phyloP scores from a whole-genome alignment of 2,329 filamentous ascomycete species.

The Thelonectria olida region DNA sequence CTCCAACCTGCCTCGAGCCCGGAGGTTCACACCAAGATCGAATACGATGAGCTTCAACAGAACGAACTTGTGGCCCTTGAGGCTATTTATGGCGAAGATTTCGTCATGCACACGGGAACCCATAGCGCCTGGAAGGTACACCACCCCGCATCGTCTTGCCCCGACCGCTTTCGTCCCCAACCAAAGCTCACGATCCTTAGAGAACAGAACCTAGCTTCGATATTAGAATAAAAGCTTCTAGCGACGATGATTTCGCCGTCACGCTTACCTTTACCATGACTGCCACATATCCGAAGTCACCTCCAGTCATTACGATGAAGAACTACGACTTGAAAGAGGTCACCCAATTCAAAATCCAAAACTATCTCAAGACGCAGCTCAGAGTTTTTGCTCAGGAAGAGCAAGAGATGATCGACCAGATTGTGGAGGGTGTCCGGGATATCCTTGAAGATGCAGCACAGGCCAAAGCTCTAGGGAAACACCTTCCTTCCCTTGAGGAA shows the following conservation, averaged over 20 bases:
- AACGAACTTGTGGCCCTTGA: slow-evolving; percentile 87
- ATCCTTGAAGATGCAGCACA: slow-evolving; percentile 88
- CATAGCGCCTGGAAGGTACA: slow-evolving; percentile 86
- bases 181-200: slow-evolving; percentile 50
- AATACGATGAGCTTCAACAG: slow-evolving; percentile 86
- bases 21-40: slow-evolving; percentile 56
- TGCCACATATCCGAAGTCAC: slow-evolving; percentile 88
- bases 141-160: slow-evolving; percentile 25
- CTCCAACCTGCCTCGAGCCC: slow-evolving; percentile 54
- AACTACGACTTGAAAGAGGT: slow-evolving; percentile 73
- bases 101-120: slow-evolving; percentile 74
- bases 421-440: slow-evolving; percentile 75
- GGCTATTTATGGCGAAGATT: slow-evolving; percentile 92
- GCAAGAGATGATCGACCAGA: slow-evolving; percentile 69
- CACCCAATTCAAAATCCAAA: slow-evolving; percentile 75
- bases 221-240: slow-evolving; percentile 78
- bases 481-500: slow-evolving; percentile 87
- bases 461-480: slow-evolving; percentile 76
- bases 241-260: slow-evolving; percentile 75
- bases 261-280: slow-evolving; percentile 83
- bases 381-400: slow-evolving; percentile 61
- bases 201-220: slow-evolving; percentile 87
- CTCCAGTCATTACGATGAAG: slow-evolving; percentile 76
- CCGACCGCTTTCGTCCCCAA: slow-evolving; percentile 20
- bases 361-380: slow-evolving; percentile 67